A percentile compares a stretch with the other conserved stretches of the same genome.
These are phyloP conservation scores for Heteromeles arbutifolia DNA, from an alignment of 306 rosid genomes.

Conservation along the genomic window DNA sequence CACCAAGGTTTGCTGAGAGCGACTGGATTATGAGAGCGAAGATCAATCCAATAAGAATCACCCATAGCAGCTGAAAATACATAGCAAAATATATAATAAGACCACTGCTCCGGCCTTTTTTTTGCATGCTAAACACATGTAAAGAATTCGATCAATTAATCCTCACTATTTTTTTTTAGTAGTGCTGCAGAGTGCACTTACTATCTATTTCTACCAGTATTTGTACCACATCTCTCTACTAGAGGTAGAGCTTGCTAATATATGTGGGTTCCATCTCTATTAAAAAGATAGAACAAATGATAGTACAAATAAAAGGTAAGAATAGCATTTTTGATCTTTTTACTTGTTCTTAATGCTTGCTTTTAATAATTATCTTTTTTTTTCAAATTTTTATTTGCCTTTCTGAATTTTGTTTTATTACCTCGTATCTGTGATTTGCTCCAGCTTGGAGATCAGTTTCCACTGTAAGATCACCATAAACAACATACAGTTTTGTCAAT, in stretches of 20 bases:
- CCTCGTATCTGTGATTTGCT: conserved; percentile 72
- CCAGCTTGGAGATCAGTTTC: conserved; percentile 98
- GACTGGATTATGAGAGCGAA: conserved; percentile 90
- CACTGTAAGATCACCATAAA: conserved; percentile 33
- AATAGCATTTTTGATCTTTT: too few species aligned
- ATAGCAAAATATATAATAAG: neutral
- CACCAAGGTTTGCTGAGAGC: conserved; percentile 88
- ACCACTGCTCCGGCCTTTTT: neutral
- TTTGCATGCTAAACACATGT: neutral
- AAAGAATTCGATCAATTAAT: neutral
- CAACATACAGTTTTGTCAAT: neutral
- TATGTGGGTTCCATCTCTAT: too few species aligned
- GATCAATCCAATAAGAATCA: conserved; percentile 64
- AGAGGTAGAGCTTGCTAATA: too few species aligned
- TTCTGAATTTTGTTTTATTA: conserved; percentile 10
- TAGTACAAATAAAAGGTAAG: too few species aligned
- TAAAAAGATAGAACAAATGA: too few species aligned
- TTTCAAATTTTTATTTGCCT: neutral
- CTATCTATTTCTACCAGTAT: too few species aligned
- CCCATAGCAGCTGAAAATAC: conserved; percentile 71
- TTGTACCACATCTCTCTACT: too few species aligned
- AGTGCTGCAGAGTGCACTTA: too few species aligned
- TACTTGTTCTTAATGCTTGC: neutral
- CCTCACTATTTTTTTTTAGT: neutral
- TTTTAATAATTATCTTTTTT: neutral